phyloP scores from a whole-genome alignment of 352 stramenopile species.

The Phytophthora meadii region DNA sequence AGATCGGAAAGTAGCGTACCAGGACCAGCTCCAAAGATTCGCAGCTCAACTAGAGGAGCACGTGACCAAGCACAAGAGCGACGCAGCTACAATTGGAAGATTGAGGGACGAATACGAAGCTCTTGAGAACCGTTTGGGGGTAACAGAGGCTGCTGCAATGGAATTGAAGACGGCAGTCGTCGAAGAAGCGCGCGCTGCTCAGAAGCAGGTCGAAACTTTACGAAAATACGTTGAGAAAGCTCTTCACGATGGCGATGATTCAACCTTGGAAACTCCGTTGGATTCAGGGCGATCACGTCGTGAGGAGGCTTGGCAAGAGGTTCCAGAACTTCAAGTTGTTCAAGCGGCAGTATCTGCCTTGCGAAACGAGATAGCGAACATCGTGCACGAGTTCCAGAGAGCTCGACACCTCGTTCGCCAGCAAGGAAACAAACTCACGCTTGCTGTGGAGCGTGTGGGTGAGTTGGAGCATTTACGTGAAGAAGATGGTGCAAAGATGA shows the following conservation, averaged over 20 bases:
- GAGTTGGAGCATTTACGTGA: conserved; percentile 54
- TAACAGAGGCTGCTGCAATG: conserved; percentile 17
- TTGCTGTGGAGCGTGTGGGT: conserved; percentile 27
- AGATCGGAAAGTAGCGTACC: conserved; percentile 54
- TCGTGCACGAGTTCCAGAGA: conserved; percentile 61
- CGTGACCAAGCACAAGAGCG: conserved; percentile 39
- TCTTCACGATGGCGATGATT: conserved; percentile 14
- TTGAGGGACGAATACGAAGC: conserved; percentile 45
- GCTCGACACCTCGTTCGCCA: conserved; percentile 42
- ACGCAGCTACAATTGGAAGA: conserved; percentile 45
- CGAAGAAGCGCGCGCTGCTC: conserved; percentile 39
- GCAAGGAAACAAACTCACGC: conserved; percentile 43
- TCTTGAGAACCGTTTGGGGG: conserved; percentile 37
- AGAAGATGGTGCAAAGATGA: conserved; percentile 45
- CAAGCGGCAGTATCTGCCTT: conserved; percentile 53
- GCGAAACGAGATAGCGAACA: conserved; percentile 54
- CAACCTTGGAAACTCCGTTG: conserved; percentile 7
- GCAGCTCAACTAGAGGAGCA: conserved; percentile 46
- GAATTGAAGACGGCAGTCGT: conserved; percentile 36
- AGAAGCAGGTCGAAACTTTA: conserved; percentile 52
- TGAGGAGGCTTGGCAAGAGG: conserved; percentile 20
- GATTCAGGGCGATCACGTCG: conserved; percentile 5
- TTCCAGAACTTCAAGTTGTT: conserved; percentile 58
- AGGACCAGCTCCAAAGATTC: conserved; percentile 46
- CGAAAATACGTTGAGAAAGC: conserved; percentile 57